These are phyloP conservation scores for Scolecobasidium constrictum DNA, from an alignment of 2,329 filamentous ascomycete genomes.

Conservation along the genomic window DNA sequence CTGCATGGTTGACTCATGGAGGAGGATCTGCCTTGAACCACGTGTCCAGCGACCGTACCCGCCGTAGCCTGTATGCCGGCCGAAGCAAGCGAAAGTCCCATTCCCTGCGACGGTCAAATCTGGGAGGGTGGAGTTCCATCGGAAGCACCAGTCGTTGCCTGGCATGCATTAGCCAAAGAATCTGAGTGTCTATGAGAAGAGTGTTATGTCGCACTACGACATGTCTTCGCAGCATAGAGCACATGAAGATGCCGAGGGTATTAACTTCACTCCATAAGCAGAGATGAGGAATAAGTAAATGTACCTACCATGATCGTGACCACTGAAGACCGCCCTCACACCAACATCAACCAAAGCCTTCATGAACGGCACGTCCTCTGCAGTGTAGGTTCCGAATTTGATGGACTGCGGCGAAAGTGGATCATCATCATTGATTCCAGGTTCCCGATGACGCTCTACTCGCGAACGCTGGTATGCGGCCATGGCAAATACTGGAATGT, in stretches of 20 bases:
- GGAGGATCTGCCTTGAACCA: slow-evolving; percentile 45
- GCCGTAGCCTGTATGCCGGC: slow-evolving; percentile 58
- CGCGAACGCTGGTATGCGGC: slow-evolving; percentile 30
- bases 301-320: slow-evolving; percentile 58
- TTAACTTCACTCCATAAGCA: slow-evolving; percentile 19
- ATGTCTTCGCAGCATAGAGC: background rate
- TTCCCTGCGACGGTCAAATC: slow-evolving; percentile 27
- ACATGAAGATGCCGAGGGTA: background rate
- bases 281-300: too few species aligned
- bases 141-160: slow-evolving; percentile 35
- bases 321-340: slow-evolving; percentile 49
- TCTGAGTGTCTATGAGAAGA: background rate
- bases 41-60: slow-evolving; percentile 57
- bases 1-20: slow-evolving; percentile 33
- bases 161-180: too few species aligned
- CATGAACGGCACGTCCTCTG: slow-evolving; percentile 53
- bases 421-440: slow-evolving; percentile 36
- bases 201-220: background rate
- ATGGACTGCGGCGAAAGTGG: slow-evolving; percentile 31
- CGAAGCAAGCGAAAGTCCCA: slow-evolving; percentile 43
- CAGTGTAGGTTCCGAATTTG: slow-evolving; percentile 26
- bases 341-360: slow-evolving; percentile 46
- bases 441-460: slow-evolving; percentile 31
- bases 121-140: slow-evolving; percentile 22
- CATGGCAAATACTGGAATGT: slow-evolving; percentile 39